Conservation (phyloP, 371 early-diverging fungal species). For the Apophysomyces trapeziformis region DNA sequence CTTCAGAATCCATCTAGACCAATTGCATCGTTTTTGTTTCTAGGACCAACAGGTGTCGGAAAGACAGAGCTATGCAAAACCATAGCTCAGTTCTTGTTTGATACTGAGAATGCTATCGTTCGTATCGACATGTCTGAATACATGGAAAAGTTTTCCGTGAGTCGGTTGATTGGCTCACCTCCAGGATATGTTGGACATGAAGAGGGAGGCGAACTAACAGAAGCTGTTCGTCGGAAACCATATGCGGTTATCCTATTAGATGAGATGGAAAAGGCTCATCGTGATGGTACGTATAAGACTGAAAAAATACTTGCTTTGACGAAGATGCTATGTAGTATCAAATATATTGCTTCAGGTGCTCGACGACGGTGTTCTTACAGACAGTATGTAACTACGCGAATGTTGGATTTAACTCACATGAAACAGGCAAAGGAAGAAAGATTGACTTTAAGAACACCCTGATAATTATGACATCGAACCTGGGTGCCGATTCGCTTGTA, state of each 20-base stretch:
- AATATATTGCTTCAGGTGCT: conserved; percentile 85
- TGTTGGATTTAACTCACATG: background rate
- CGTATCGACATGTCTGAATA: conserved; percentile 96
- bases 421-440: conserved; percentile 70
- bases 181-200: conserved; percentile 89
- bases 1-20: conserved; percentile 74
- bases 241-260: conserved; percentile 93
- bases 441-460: conserved; percentile 94
- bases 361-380: conserved; percentile 91
- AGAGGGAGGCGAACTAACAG: conserved; percentile 90
- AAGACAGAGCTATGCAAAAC: conserved; percentile 94
- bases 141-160: conserved; percentile 69
- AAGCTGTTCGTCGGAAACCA: conserved; percentile 86
- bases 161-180: conserved; percentile 89
- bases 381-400: conserved; percentile 47
- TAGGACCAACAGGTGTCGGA: conserved; percentile 93
- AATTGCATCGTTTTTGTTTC: conserved; percentile 89
- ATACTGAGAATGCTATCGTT: conserved; percentile 85
- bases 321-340: conserved; percentile 52
- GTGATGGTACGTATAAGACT: conserved; percentile 44
- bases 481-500: conserved; percentile 77
- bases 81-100: conserved; percentile 86
- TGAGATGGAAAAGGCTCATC: conserved; percentile 94
- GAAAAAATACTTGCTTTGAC: background rate
- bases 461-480: conserved; percentile 91